Base-by-base conservation (phyloP, 768 basidiomycete genomes). In the Amanita jacksonii region DNA sequence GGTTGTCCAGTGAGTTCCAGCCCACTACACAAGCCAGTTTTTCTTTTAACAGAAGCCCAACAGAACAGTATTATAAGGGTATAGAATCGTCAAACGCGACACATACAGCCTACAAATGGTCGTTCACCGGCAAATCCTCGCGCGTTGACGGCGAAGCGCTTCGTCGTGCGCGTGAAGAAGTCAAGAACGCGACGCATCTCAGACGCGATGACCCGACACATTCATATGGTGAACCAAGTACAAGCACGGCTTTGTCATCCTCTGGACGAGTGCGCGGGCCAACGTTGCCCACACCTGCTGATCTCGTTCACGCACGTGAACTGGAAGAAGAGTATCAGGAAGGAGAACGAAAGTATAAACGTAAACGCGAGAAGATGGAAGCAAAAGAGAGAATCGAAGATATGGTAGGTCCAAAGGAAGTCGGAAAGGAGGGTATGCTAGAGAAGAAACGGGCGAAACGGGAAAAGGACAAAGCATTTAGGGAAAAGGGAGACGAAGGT, bases 91-190 rank as follows among this genome's bases (percentile, higher is more conserved):
- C 73, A 2, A 62, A 67, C 2, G 65, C 77, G 25, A 68, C 74
- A 36, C 79, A 85, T 46, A 93, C 91, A 4, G 77, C 73, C 0
- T 91, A 89, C 62, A 90, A 86, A 64, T 93, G 90, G 90, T 76
- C 77, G 0, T 92, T 93, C 55, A 79, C 82, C 2, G 73, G 77
- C 15, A 85, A 85, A 45, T 56, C 65, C 2, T 75, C 74, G 15
- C 67, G 68, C n/a, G 71, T 68, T 0, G 84, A 89, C 27, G 61
- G 59, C 9, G 71, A 71, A 1, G 76, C 79, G 0, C 58, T 88
- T n/a, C 71, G 69, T 10, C 62, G 66, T 13, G 74, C 75, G 1
- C 76, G 81, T 19, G 73, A 73, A 44, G 71, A 76, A 42, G 80
- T 90, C 3, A 64, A 63, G 20, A 67, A 67, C 5, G 73, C 72